Evolutionary conservation across 2,329 filamentous ascomycete genomes (phyloP).

Genomic region (Aspergillus chevalieri): DNA sequence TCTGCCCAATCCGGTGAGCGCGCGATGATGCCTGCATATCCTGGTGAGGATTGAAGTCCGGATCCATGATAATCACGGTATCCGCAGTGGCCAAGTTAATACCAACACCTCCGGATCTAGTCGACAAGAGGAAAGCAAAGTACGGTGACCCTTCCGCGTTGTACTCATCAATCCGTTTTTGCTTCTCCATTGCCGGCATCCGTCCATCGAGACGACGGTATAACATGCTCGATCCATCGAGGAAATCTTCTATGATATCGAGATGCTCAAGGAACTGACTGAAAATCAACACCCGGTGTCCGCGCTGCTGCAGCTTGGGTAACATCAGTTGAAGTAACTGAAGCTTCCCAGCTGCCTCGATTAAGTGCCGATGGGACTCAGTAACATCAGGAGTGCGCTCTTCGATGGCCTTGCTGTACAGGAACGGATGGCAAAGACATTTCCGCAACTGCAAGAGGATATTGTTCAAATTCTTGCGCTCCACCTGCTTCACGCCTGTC

Average conservation of each 20-base stretch:
- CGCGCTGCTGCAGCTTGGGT: slow-evolving; percentile 75
- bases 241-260: slow-evolving; percentile 85
- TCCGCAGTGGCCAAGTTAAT: slow-evolving; percentile 97
- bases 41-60: slow-evolving; percentile 96
- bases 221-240: slow-evolving; percentile 65
- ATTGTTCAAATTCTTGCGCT: slow-evolving; percentile 80
- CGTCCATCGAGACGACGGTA: slow-evolving; percentile 82
- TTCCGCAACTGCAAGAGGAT: slow-evolving; percentile 94
- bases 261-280: slow-evolving; percentile 88
- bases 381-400: slow-evolving; percentile 61
- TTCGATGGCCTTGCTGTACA: slow-evolving; percentile 86
- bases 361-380: slow-evolving; percentile 68
- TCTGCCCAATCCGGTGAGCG: slow-evolving; percentile 92
- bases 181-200: slow-evolving; percentile 76
- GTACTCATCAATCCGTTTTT: slow-evolving; percentile 88
- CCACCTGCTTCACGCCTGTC: slow-evolving; percentile 53
- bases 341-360: slow-evolving; percentile 88
- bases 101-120: slow-evolving; percentile 88
- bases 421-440: slow-evolving; percentile 90
- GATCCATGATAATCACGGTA: slow-evolving; percentile 95
- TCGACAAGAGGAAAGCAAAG: slow-evolving; percentile 90
- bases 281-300: slow-evolving; percentile 89
- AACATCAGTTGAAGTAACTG: slow-evolving; percentile 77
- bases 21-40: slow-evolving; percentile 93
- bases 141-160: slow-evolving; percentile 76